Conservation (phyloP, 2,329 filamentous ascomycete genomes). For the Alternaria infectoria region DNA sequence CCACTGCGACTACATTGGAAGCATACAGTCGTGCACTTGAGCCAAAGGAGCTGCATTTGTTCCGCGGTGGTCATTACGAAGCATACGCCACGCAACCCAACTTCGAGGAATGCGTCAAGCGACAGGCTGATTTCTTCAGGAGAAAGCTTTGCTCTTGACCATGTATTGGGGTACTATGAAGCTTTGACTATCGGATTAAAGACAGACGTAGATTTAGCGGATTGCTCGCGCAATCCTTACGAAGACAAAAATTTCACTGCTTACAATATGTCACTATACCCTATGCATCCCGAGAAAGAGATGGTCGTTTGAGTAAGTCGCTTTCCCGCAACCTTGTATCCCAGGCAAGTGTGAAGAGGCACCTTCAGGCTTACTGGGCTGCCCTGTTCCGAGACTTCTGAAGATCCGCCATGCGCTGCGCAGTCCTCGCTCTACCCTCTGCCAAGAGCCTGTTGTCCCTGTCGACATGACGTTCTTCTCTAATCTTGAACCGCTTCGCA, state of each 20-base stretch:
- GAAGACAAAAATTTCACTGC: background rate
- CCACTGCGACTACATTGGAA: background rate
- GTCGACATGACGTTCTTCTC: too few species aligned
- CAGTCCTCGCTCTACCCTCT: too few species aligned
- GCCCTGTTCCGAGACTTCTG: too few species aligned
- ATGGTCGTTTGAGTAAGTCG: too few species aligned
- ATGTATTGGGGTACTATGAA: background rate
- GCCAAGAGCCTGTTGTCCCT: too few species aligned
- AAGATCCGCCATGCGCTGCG: too few species aligned
- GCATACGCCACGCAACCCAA: background rate
- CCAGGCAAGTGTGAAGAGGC: too few species aligned
- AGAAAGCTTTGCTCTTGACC: background rate
- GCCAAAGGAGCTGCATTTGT: slow-evolving; percentile 4
- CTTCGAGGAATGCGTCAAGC: background rate
- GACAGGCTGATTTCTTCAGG: background rate
- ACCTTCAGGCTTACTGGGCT: too few species aligned
- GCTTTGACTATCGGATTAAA: background rate
- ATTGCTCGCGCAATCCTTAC: background rate
- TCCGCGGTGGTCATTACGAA: background rate
- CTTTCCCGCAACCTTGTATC: too few species aligned
- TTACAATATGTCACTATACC: background rate
- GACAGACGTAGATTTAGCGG: background rate
- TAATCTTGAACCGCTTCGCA: too few species aligned
- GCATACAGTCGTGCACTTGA: slow-evolving; percentile 1
- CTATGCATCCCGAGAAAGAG: background rate